Percentiles rank a stretch among this genome's conserved stretches.
These are phyloP conservation scores for Pseudogymnoascus sp. DNA, from an alignment of 2,329 filamentous ascomycete species.

Conservation along the genomic window DNA sequence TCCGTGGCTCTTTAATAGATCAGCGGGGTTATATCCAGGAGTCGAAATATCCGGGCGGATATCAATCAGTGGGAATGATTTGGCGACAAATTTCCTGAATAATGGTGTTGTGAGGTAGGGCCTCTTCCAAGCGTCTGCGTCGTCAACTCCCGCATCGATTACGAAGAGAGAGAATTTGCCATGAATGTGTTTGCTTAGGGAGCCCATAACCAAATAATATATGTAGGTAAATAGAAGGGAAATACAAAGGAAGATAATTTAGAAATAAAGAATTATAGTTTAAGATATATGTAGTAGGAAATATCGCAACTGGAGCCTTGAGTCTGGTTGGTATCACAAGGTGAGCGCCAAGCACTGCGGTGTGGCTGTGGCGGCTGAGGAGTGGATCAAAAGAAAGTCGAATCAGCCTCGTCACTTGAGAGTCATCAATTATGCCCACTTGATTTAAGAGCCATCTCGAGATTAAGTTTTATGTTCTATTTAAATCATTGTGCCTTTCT, in stretches of 20 bases:
- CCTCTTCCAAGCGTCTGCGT: constrained; percentile 1
- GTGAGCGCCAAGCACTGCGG: not conserved
- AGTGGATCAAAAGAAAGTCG: not conserved
- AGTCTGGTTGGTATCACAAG: not conserved
- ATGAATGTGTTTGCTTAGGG: not conserved
- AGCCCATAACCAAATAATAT: not conserved
- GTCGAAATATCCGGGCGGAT: not conserved
- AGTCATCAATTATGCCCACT: not conserved
- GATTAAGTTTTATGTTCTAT: not conserved
- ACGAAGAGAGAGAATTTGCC: constrained; percentile 4
- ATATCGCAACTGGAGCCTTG: not conserved
- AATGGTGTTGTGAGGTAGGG: not conserved
- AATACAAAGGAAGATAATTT: not conserved
- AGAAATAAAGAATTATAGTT: not conserved
- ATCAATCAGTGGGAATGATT: not conserved
- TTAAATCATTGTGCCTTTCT: not conserved
- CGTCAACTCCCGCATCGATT: constrained; percentile 4
- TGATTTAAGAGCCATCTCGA: not conserved
- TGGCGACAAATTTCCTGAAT: constrained; percentile 5
- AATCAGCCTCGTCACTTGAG: not conserved
- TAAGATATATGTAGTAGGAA: not conserved
- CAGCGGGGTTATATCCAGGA: not conserved
- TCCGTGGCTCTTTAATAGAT: not conserved
- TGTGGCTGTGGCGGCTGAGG: not conserved
- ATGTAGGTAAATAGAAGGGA: not conserved